Conservation (phyloP, 2,329 filamentous ascomycete species). For the Bipolaris cookei region DNA sequence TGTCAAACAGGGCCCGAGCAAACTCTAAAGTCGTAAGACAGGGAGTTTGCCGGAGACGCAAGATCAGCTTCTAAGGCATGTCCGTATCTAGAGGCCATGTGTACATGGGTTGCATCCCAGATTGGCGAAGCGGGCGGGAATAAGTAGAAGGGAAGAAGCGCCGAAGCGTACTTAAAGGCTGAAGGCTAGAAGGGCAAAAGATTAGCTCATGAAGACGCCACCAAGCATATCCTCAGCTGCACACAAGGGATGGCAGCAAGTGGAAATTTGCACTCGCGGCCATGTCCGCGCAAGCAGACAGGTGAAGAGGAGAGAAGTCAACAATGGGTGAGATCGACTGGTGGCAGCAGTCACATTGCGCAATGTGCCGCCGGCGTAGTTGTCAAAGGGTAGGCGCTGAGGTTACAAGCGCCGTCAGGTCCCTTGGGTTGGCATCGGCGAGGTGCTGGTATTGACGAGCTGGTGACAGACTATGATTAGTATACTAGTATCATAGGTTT, state of each 20-base stretch:
- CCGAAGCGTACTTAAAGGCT: not conserved
- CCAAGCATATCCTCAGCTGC: not conserved
- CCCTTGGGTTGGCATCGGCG: not conserved
- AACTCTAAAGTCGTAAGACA: not conserved
- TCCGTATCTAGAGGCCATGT: not conserved
- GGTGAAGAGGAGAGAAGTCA: not conserved
- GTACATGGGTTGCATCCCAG: not conserved
- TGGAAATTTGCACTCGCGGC: not conserved
- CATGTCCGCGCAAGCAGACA: not conserved
- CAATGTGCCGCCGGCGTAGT: not conserved
- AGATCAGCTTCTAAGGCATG: not conserved
- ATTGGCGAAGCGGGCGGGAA: not conserved
- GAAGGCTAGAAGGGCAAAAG: not conserved
- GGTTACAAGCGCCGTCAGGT: not conserved
- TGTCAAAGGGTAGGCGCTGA: not conserved
- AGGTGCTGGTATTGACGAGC: not conserved
- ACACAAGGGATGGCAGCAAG: not conserved
- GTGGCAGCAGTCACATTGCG: not conserved
- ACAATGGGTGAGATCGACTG: not conserved
- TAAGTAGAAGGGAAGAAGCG: not conserved
- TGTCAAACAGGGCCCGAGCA: not conserved
- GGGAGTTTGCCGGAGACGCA: not conserved
- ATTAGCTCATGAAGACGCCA: not conserved
- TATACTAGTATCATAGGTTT: not conserved
- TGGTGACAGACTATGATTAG: not conserved